Evolutionary conservation across 1,139 yeast species (phyloP), one percentile per base, ranked within the genome.

Genomic region (Debaryomyces udenii): DNA sequence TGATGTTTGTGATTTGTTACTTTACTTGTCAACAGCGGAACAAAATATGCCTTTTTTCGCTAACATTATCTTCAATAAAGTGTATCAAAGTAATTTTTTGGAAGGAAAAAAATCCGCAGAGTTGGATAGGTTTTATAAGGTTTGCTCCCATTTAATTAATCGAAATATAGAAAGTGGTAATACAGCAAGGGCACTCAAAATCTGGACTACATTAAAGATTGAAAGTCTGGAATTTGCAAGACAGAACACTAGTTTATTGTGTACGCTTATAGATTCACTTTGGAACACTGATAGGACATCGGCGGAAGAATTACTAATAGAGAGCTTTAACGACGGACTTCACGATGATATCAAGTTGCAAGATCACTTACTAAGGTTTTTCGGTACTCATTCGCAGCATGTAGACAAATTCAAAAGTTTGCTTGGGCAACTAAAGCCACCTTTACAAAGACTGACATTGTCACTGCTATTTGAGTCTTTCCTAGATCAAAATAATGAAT

Each of bases 391-490:
- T 7, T 9, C 35, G n/a, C 24, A 35, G 5, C 13, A 33, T 7
- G 32, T 13, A 6, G 35, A 35, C 1, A 46, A 51, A 33, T 62
- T 66, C 39, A 51, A 57, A 17, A 35, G 34, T 4, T 44, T 63
- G 14, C 43, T 65, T 3, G 50, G 52, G 22, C 40, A 45, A n/a
- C 42, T 69, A 9, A 40, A 39, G 10, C 54, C 64, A 2, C 76
- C 75, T 5, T 46, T 69, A 16, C 47, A 56, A 26, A 51, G 74
- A 29, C 60, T 57, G 50, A 59, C 70, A 1, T 52, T 70, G n/a
- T 63, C 73, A 3, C 59, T 59, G 40, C 54, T 72, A 27, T 61
- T 71, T 35, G 51, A 52, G n/a, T 53, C 62, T 2, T 68, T 68
- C 40, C 41, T 68, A 30, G 28, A 34, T 7, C 62, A 56, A 33